Evolutionary conservation across 2,329 filamentous ascomycete species (phyloP).

Genomic region (Aspergillaceae sp.): DNA sequence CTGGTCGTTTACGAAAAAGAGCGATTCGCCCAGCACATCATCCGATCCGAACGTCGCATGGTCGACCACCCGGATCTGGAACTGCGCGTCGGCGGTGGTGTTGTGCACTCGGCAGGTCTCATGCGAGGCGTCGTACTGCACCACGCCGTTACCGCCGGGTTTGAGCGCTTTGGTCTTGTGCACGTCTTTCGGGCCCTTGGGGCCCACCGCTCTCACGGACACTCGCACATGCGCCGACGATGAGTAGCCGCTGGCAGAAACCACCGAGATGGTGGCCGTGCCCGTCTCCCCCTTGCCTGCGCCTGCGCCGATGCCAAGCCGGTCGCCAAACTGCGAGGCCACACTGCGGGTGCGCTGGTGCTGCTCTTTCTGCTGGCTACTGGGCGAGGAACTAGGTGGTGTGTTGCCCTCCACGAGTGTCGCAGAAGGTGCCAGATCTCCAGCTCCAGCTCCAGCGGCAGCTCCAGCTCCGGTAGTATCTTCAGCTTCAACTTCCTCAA

Average conservation of each 20-base stretch:
- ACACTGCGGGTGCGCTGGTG: constrained; percentile 43
- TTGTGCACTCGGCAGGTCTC: constrained; percentile 73
- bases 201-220: constrained; percentile 55
- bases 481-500: constrained; percentile 8
- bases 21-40: constrained; percentile 70
- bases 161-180: constrained; percentile 93
- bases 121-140: constrained; percentile 55
- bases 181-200: constrained; percentile 65
- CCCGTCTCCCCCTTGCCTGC: constrained; percentile 55
- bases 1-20: constrained; percentile 88
- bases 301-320: constrained; percentile 42
- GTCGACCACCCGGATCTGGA: constrained; percentile 77
- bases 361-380: constrained; percentile 35
- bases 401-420: constrained; percentile 22
- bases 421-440: constrained; percentile 13
- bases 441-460: constrained; percentile 10
- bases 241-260: constrained; percentile 72
- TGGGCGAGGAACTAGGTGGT: constrained; percentile 11
- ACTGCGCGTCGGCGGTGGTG: constrained; percentile 66
- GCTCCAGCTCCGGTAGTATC: constrained; percentile 10
- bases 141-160: constrained; percentile 48
- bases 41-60: constrained; percentile 78
- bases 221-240: constrained; percentile 71
- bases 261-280: constrained; percentile 68
- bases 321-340: constrained; percentile 41